Base-by-base conservation (phyloP, 441 rosid species). In the Manihot esculenta region DNA sequence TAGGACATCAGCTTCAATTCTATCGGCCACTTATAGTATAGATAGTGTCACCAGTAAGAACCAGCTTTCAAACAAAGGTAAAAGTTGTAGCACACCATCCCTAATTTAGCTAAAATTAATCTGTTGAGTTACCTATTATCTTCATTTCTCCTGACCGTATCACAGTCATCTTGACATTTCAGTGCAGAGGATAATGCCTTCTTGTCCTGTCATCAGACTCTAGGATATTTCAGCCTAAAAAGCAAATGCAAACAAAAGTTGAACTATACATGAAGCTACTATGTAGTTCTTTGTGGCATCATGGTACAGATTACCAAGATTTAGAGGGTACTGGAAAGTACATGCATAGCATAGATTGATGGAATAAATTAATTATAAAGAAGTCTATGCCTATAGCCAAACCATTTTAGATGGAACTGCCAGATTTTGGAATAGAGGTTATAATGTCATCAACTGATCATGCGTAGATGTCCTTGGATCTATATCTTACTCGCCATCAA, bases 131-230 rank as follows among this genome's bases (percentile, higher is more conserved):
- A 64, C 74, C 71, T 51, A 65, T 74, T 70, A 75, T 77, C 78
- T 77, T 77, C 77, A 62, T 76, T 65, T 51, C 66, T 50, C 26
- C 41, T 75, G 38, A 62, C 47, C 59, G 72, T 72, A 64, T 68
- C 63, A 72, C 72, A 67, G 69, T 81, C 80, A 74, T 79, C 84
- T 78, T 82, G 70, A 68, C 57, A 30, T 56, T 79, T 82, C 75
- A 84, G 77, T 66, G 75, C 72, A 12, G 84, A 79, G 62, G 83
- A 76, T 73, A 87, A 80, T 66, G 75, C 81, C 64, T 73, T 81
- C 80, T 79, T 79, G 57, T 93, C 93, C 97, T 89, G 88, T 44
- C 48, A 71, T 54, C 49, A 70, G 67, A 73, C 66, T 60, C 68
- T 70, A 68, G 33, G 33, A 23, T 26, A 33, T 69, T 50, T 68